Percentiles rank a stretch among this genome's conserved stretches.
Evolutionary conservation across 352 stramenopile genomes (phyloP).

Genomic region (Phytophthora kernoviae): DNA sequence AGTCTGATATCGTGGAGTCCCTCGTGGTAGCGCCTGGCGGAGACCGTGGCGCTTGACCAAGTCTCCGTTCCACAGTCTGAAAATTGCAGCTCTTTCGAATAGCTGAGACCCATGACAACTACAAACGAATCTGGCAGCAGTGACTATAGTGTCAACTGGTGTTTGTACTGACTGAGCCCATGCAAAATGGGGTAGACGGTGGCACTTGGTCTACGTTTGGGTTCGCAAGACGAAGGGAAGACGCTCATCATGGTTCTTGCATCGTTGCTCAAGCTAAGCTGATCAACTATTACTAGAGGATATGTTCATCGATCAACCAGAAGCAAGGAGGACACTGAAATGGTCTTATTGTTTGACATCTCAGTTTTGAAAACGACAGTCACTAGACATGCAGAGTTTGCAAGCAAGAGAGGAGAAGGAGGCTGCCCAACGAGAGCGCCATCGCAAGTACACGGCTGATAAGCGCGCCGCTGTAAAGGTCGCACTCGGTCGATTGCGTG

Average conservation of each 20-base stretch:
- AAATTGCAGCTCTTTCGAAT: not conserved
- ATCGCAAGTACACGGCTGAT: constrained; percentile 19
- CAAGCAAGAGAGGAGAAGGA: constrained; percentile 13
- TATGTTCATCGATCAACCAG: not conserved
- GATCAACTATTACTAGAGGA: too few species aligned
- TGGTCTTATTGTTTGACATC: not conserved
- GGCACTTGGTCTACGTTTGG: not conserved
- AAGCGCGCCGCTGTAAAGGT: constrained; percentile 10
- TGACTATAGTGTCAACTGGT: constrained; percentile 1
- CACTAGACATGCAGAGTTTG: constrained; percentile 8
- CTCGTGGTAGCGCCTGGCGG: not conserved
- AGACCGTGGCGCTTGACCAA: not conserved
- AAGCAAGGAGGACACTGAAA: too few species aligned
- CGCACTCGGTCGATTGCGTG: constrained; percentile 1
- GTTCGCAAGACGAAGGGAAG: not conserved
- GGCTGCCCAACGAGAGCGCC: constrained; percentile 8
- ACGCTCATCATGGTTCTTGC: not conserved
- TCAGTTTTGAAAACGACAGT: constrained; percentile 11
- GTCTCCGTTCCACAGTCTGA: constrained; percentile 1
- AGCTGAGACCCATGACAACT: too few species aligned
- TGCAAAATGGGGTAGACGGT: not conserved
- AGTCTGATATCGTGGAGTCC: not conserved
- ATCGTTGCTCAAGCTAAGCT: too few species aligned
- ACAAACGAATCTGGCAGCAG: constrained; percentile 2
- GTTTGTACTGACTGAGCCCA: not conserved